Base-by-base conservation (phyloP, 2,329 filamentous ascomycete species). In the Penicillium olsonii region DNA sequence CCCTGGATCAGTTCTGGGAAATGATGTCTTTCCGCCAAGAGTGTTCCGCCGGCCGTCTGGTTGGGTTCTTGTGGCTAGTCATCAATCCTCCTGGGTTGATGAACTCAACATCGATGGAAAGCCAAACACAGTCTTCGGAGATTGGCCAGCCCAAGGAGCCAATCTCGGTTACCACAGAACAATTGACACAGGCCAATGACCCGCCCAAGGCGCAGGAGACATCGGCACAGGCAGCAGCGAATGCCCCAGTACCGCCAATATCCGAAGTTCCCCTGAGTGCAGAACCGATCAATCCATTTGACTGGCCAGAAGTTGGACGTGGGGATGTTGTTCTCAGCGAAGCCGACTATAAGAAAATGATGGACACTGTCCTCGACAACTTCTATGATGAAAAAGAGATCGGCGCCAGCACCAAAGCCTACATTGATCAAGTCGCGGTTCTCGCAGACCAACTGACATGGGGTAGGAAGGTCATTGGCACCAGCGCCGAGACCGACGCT, bases 1-100 rank as follows among this genome's bases (percentile, higher is more conserved):
- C 84, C 0, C 75, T 99, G 34, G 88, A 92, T n/a, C 85, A 92
- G 59, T 99, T 99, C 65, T 99, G 94, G 94, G 94, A 99, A 54
- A 88, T 95, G 81, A 97, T 99, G 92, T 87, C 92, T 0, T 97
- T 89, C 66, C 81, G 94, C 48, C 94, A 97, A 68, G 94, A 99
- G 66, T 99, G 94, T 65, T 96, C 92, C 0, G 90, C 91, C 27
- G 95, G 94, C 0, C 81, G 92, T 15, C 79, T 96, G 64, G 95
- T 96, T 0, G 95, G 95, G 0, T 99, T 99, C 60, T 79, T 97
- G 20, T 99, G 95, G 92, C 75, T 96, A 20, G 86, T 96, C 0
- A 87, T 96, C 39, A 80, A 78, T 57, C 87, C 90, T 27, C 79
- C 84, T 0, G 69, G 74, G 5, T 52, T 71, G 27, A 56, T 68